Evolutionary conservation across 2,329 filamentous ascomycete species (phyloP).

Genomic region (Aspergillus versicolor): DNA sequence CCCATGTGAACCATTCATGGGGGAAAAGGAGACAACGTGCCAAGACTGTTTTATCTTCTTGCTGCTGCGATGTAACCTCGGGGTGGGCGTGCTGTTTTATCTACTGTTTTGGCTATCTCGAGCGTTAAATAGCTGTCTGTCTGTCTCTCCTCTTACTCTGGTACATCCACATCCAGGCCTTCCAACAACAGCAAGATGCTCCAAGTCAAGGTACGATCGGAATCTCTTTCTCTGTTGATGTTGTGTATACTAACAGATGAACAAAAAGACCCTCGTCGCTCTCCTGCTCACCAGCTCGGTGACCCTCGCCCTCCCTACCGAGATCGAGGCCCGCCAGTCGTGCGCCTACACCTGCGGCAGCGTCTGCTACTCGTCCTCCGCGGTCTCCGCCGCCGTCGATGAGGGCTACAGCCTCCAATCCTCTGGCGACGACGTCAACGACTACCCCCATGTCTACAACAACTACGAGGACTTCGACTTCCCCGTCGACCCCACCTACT

Average conservation of each 20-base stretch:
- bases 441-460: conserved; percentile 61
- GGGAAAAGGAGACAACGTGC: background rate
- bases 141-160: background rate
- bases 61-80: conserved; percentile 7
- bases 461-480: conserved; percentile 65
- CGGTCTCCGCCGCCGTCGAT: conserved; percentile 52
- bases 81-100: background rate
- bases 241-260: background rate
- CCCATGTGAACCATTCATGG: background rate
- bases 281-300: conserved; percentile 23
- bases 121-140: background rate
- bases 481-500: conserved; percentile 56
- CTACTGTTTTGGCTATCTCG: background rate
- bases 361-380: conserved; percentile 51
- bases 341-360: conserved; percentile 56
- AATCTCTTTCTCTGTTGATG: too few species aligned
- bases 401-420: conserved; percentile 54
- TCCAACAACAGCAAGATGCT: background rate
- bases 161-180: background rate
- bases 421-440: conserved; percentile 36
- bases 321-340: conserved; percentile 37
- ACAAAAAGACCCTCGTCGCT: conserved; percentile 7
- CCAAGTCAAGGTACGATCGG: background rate
- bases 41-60: background rate
- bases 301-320: conserved; percentile 25